Percentiles rank a stretch among this genome's conserved stretches.
Evolutionary conservation across 805 yeast species (phyloP).

Genomic region (Barnettozyma wickerhamii): DNA sequence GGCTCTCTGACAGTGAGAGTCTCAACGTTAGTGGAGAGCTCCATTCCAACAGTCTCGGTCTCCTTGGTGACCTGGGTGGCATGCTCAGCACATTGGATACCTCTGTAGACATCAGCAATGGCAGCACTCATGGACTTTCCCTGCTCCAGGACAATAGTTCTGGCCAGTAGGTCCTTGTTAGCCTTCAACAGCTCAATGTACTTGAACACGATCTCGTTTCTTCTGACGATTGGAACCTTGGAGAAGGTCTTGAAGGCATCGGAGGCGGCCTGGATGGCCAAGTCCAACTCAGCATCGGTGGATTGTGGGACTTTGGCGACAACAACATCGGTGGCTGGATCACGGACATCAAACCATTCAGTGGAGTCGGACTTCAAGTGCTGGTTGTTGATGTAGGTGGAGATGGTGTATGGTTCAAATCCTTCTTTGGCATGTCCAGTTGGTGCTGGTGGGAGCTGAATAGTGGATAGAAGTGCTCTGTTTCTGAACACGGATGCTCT

Average conservation of each 20-base stretch:
- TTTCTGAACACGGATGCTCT: constrained; percentile 8
- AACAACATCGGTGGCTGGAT: constrained; percentile 69
- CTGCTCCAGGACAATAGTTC: constrained; percentile 62
- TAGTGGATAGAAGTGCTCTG: constrained; percentile 20
- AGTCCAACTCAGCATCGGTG: constrained; percentile 58
- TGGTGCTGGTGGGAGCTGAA: constrained; percentile 31
- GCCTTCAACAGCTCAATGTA: constrained; percentile 59
- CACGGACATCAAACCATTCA: constrained; percentile 65
- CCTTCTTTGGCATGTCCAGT: constrained; percentile 34
- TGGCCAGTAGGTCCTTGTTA: constrained; percentile 66
- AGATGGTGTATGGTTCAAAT: constrained; percentile 45
- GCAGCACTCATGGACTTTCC: constrained; percentile 78
- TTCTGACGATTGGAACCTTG: constrained; percentile 39
- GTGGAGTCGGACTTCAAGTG: constrained; percentile 44
- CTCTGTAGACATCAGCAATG: constrained; percentile 69
- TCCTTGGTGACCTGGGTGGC: constrained; percentile 65
- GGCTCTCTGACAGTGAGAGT: constrained; percentile 69
- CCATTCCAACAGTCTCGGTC: constrained; percentile 57
- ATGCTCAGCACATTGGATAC: constrained; percentile 78
- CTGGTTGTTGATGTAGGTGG: constrained; percentile 44
- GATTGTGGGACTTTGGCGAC: constrained; percentile 70
- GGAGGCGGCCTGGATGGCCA: constrained; percentile 62
- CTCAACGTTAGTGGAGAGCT: constrained; percentile 70
- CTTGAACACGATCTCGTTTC: constrained; percentile 65
- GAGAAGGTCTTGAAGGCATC: constrained; percentile 59